Conservation (phyloP, 495 filamentous ascomycete genomes). For the Neurospora terricola region DNA sequence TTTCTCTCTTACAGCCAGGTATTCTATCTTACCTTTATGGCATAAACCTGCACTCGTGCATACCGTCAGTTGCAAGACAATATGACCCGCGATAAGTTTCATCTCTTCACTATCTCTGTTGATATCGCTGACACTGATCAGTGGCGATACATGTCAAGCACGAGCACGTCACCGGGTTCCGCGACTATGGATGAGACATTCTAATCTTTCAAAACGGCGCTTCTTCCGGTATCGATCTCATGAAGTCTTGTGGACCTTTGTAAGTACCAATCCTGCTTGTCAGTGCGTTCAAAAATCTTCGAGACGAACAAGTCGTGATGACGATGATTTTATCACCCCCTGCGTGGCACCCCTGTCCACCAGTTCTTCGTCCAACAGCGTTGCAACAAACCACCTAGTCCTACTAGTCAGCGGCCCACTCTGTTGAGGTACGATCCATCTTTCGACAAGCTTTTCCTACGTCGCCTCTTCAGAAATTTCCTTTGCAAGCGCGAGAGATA, state of each 20-base stretch:
- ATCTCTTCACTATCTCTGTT: neutral
- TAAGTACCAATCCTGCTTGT: neutral
- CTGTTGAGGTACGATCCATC: neutral
- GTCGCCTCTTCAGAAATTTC: neutral
- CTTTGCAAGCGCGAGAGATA: neutral
- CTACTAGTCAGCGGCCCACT: neutral
- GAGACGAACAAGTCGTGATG: neutral
- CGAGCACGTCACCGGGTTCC: neutral
- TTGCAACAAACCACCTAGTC: neutral
- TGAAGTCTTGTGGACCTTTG: neutral
- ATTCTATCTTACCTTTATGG: neutral
- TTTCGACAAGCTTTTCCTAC: neutral
- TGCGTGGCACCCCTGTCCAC: neutral
- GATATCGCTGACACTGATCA: neutral
- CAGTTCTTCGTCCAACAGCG: neutral
- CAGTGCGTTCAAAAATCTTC: neutral
- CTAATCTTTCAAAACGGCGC: neutral
- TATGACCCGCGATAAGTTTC: neutral
- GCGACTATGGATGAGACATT: neutral
- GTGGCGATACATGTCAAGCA: neutral
- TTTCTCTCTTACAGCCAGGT: neutral
- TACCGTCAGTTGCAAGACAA: neutral
- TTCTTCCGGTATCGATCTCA: neutral
- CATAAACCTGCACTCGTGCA: neutral
- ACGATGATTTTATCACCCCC: neutral